These are phyloP conservation scores for Vachellia pachyceras DNA, from an alignment of 306 rosid genomes.

Conservation along the genomic window DNA sequence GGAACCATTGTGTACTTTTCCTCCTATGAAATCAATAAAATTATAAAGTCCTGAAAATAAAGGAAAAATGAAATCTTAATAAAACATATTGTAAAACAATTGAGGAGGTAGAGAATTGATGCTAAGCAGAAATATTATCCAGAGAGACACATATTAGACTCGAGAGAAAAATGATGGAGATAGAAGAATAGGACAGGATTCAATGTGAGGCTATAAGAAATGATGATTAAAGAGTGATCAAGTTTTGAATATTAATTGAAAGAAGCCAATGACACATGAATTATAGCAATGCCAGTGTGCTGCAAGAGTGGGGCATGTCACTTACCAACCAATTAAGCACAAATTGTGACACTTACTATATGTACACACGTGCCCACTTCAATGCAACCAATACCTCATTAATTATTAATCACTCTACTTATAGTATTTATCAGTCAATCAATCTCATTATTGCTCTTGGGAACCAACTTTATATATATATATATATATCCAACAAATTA, in stretches of 20 bases:
- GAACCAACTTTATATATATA: too few relatives aligned
- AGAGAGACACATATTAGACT: not conserved
- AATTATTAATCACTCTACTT: too few relatives aligned
- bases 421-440: too few relatives aligned
- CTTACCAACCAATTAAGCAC: constrained; percentile 9
- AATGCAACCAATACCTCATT: too few relatives aligned
- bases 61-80: too few relatives aligned
- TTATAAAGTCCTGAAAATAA: not conserved
- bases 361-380: not conserved
- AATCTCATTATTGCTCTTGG: too few relatives aligned
- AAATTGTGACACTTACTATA: not conserved
- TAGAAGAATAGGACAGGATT: not conserved
- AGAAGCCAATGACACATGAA: not conserved
- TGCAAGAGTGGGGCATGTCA: not conserved
- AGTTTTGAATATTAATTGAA: not conserved
- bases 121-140: not conserved
- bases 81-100: not conserved
- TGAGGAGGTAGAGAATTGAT: too few relatives aligned
- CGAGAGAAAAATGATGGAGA: not conserved
- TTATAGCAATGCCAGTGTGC: not conserved
- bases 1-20: too few relatives aligned
- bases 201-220: too few relatives aligned
- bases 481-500: too few relatives aligned
- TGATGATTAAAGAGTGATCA: not conserved
- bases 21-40: not conserved